Evolutionary conservation across 2,329 filamentous ascomycete species (phyloP), one percentile per base, ranked within the genome.

Genomic region (Phialophora macrospora): DNA sequence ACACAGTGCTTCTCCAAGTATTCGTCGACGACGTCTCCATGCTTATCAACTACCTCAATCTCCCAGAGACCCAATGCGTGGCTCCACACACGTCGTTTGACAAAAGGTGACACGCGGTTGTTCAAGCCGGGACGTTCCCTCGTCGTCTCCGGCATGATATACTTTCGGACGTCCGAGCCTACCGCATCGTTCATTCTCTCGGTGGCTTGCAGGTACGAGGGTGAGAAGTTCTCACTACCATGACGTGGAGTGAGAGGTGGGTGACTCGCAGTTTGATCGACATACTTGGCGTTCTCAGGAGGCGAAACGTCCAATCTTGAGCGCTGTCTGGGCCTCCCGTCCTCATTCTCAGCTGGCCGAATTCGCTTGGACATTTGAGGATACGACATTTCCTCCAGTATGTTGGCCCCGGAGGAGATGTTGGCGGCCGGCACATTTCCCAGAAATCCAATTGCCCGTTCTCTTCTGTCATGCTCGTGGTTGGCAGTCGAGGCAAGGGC

Each of bases 151-250:
- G 44, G 44, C 44, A 48, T 48, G 17, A 48, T n/a, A 22, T 48
- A 8, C 4, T 48, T 48, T 22, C 44, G 44, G 11, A 48, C 11
- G 11, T 4, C 20, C 2, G 44, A 48, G 17, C 17, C 4, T 48
- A 17, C 7, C 0, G 32, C 1, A 12, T 34, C 4, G 2, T 2
- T n/a, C 44, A 48, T 48, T 6, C 6, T 48, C 17, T 48, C 9
- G 17, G 17, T 48, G 6, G 4, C 41, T 48, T 48, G 44, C 3
- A 48, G 44, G 4, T 20, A 20, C 6, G 2, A 48, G 6, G 44
- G 17, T 48, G 44, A 48, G 20, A 48, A 48, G 17, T 48, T 48
- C 44, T 48, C 44, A 48, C 44, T 48, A 8, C 44, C 44, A 48
- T 7, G 44, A 12, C 5, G 6, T 20, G 9, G 44, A 1, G 1